A percentile compares a stretch with the other conserved stretches of the same genome.
Conservation (phyloP, 768 basidiomycete species). For the Hygrophorus pudorinus region DNA sequence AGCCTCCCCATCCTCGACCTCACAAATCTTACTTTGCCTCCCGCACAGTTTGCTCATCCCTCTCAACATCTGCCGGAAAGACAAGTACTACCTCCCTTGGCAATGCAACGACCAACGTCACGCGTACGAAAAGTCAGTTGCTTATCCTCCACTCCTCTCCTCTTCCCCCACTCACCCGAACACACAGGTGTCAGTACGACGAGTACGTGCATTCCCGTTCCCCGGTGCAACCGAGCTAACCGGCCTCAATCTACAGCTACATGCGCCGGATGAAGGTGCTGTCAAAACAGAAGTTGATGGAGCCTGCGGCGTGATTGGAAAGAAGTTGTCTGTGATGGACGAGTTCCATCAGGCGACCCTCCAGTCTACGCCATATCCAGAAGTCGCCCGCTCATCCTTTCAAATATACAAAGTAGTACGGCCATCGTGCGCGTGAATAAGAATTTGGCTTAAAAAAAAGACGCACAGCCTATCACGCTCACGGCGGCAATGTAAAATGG, state of each 20-base stretch:
- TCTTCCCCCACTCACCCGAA: slow-evolving; percentile 1
- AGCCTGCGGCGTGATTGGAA: slow-evolving; percentile 24
- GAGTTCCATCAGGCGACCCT: too few relatives aligned
- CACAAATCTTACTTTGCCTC: slow-evolving; percentile 4
- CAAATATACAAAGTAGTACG: too few relatives aligned
- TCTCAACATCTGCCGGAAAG: slow-evolving; percentile 76
- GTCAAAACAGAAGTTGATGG: slow-evolving; percentile 52
- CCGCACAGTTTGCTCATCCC: slow-evolving; percentile 67
- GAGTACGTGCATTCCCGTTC: slow-evolving; percentile 49
- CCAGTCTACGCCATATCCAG: too few relatives aligned
- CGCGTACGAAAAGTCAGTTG: slow-evolving; percentile 71
- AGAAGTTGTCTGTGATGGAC: too few relatives aligned
- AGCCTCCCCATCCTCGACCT: background rate
- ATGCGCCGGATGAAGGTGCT: slow-evolving; percentile 82
- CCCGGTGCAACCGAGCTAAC: slow-evolving; percentile 5
- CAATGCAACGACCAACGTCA: slow-evolving; percentile 86
- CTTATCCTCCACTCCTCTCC: background rate
- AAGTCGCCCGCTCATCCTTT: too few relatives aligned
- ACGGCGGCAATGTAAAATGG: too few relatives aligned
- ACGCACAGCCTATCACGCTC: too few relatives aligned
- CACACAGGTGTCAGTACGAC: slow-evolving; percentile 80
- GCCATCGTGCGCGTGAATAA: too few relatives aligned
- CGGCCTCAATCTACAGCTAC: slow-evolving; percentile 39
- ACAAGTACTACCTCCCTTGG: slow-evolving; percentile 80
- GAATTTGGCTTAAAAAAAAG: too few relatives aligned